Conservation (phyloP, 768 basidiomycete species). For the Suillus cothurnatus region DNA sequence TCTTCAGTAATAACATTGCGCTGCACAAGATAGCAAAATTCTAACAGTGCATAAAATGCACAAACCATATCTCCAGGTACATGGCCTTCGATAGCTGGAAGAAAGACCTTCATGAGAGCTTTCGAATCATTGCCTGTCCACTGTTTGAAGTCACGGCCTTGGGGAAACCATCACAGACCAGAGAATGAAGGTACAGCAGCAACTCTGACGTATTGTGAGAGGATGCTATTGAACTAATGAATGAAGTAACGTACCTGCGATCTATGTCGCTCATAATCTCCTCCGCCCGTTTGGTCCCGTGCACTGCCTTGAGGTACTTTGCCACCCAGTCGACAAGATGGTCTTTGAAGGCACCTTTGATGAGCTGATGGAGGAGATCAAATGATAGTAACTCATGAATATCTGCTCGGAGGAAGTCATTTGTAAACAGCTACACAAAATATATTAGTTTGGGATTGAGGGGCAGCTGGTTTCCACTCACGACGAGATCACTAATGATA, state of each 20-base stretch:
- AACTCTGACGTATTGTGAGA: neutral
- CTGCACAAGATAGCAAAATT: neutral
- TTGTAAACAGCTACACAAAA: conserved; percentile 1
- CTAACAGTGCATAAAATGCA: neutral
- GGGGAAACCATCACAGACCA: neutral
- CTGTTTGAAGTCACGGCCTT: neutral
- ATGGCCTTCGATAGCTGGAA: neutral
- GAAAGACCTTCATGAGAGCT: neutral
- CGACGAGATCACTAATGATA: conserved; percentile 34
- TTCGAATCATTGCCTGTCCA: neutral
- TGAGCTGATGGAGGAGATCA: conserved; percentile 2
- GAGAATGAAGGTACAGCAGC: neutral
- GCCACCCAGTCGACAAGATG: neutral
- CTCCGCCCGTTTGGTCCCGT: too few species aligned
- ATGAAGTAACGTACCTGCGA: neutral
- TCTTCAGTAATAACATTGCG: neutral
- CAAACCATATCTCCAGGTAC: neutral
- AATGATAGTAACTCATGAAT: neutral
- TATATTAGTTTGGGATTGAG: neutral
- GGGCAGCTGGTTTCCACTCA: conserved; percentile 12
- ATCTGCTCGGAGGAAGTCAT: neutral
- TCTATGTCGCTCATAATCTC: neutral
- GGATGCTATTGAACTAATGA: accelerated
- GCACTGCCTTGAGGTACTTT: neutral
- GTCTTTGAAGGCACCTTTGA: conserved; percentile 4